A percentile compares a stretch with the other conserved stretches of the same genome.
These are phyloP conservation scores for Viola pubescens DNA, from an alignment of 441 rosid species.

Conservation along the genomic window DNA sequence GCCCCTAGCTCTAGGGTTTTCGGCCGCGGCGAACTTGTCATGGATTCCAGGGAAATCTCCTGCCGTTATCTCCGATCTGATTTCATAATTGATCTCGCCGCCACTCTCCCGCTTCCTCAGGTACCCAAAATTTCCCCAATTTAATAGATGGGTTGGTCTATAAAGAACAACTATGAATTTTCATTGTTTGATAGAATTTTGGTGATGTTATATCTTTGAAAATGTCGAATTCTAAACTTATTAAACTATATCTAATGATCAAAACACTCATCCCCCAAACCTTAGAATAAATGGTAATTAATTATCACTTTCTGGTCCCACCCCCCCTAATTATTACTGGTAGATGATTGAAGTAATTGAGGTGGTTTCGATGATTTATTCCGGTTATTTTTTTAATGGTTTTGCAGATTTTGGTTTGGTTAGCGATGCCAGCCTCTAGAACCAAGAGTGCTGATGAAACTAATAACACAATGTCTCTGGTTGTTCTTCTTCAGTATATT, in stretches of 20 bases:
- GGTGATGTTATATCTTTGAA: too few relatives aligned
- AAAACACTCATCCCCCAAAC: too few relatives aligned
- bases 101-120: constrained; percentile 92
- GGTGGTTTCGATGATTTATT: too few relatives aligned
- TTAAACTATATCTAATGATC: too few relatives aligned
- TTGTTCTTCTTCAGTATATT: constrained; percentile 72
- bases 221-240: too few relatives aligned
- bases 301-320: too few relatives aligned
- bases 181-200: too few relatives aligned
- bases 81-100: constrained; percentile 61
- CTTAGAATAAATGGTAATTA: too few relatives aligned
- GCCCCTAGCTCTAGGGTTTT: constrained; percentile 69
- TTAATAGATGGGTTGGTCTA: too few relatives aligned
- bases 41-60: constrained; percentile 61
- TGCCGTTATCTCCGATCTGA: constrained; percentile 54
- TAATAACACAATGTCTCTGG: constrained; percentile 59
- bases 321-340: too few relatives aligned
- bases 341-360: too few relatives aligned
- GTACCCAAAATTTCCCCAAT: constrained; percentile 16
- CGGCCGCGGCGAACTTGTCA: constrained; percentile 85
- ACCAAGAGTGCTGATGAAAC: constrained; percentile 35
- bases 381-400: not conserved
- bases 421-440: constrained; percentile 59
- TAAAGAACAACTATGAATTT: too few relatives aligned
- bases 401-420: constrained; percentile 73